A percentile compares a stretch with the other conserved stretches of the same genome.
Conservation (phyloP, 495 filamentous ascomycete species). For the Oidiodendron maius region DNA sequence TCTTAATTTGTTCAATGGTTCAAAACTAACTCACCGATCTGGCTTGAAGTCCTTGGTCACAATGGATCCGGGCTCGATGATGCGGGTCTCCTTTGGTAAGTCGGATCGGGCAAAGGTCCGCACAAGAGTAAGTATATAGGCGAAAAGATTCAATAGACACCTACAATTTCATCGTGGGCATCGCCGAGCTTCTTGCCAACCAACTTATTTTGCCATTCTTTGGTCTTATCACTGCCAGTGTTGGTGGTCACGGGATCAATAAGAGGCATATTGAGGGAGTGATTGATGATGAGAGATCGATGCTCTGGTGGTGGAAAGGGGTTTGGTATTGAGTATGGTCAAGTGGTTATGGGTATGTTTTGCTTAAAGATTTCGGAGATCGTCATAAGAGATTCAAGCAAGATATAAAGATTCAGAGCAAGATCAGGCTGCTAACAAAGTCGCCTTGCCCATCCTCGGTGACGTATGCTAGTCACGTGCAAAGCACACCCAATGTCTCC, state of each 20-base stretch:
- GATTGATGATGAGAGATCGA: slow-evolving; percentile 7
- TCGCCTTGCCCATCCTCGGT: too few species aligned
- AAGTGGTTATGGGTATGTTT: too few species aligned
- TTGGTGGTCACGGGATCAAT: slow-evolving; percentile 67
- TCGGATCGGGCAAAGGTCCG: slow-evolving; percentile 74
- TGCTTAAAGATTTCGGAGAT: too few species aligned
- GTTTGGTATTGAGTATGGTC: slow-evolving; percentile 1
- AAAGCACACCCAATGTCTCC: too few species aligned
- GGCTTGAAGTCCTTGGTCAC: slow-evolving; percentile 57
- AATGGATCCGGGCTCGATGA: slow-evolving; percentile 58
- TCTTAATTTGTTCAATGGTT: neutral
- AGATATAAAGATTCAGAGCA: too few species aligned
- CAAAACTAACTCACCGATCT: slow-evolving; percentile 40
- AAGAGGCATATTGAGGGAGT: slow-evolving; percentile 63
- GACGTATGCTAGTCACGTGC: too few species aligned
- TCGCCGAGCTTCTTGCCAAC: slow-evolving; percentile 68
- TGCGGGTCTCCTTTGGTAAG: slow-evolving; percentile 59
- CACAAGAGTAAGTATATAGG: neutral
- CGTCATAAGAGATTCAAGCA: too few species aligned
- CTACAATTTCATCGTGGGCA: slow-evolving; percentile 40
- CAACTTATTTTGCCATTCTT: slow-evolving; percentile 67
- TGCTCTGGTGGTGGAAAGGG: slow-evolving; percentile 4
- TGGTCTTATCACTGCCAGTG: slow-evolving; percentile 28
- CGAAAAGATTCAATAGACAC: slow-evolving; percentile 11
- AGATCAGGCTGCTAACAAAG: too few species aligned